Base-by-base conservation (phyloP, 441 rosid species). In the Erodium chrysanthum region DNA sequence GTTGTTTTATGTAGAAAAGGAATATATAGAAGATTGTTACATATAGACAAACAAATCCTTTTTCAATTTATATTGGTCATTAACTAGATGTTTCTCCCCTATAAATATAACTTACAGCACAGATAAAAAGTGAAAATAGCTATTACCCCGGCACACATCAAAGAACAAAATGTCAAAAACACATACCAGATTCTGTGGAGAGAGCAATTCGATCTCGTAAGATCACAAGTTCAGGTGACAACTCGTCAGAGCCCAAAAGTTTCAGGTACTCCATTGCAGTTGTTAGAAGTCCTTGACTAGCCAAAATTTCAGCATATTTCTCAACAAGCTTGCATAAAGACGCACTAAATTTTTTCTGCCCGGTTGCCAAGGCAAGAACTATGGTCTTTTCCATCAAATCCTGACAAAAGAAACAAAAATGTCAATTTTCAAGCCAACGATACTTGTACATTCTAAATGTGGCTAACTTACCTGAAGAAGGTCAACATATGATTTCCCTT, bases 351-450 rank as follows among this genome's bases (percentile, higher is more conserved):
- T 77, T 85, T 83, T 88, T 93, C 81, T 93, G 96, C 31, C 97
- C 97, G 37, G 90, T 91, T 70, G 97, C 99, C 84, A 96, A 81
- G 74, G 96, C 95, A 80, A 96, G 88, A 63, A 89, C 97, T 63
- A 91, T 95, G 64, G 99, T 96, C 84, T 96, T 96, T 83, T 96
- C 99, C 98, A 93, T 96, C 81, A 96, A 84, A 77, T 96, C 99
- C 99, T 96, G 77, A 21, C 37, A 69, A 67, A 79, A 76, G 14
- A 63, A 73, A 67, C 50, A 58, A 63, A 61, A 56, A 37, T 10
- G 65, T 76, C 63, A 73, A 65, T 29, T 35, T 46, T 44, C 67
- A 67, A 20, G 68, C 42, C 61, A 44, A 22, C 23, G 70, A 56
- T 65, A 67, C 29, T 50, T 56, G 11, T 8, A 56, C 31, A 27